Conservation (phyloP, 140 eudicot genomes). For the Stevia rebaudiana region DNA sequence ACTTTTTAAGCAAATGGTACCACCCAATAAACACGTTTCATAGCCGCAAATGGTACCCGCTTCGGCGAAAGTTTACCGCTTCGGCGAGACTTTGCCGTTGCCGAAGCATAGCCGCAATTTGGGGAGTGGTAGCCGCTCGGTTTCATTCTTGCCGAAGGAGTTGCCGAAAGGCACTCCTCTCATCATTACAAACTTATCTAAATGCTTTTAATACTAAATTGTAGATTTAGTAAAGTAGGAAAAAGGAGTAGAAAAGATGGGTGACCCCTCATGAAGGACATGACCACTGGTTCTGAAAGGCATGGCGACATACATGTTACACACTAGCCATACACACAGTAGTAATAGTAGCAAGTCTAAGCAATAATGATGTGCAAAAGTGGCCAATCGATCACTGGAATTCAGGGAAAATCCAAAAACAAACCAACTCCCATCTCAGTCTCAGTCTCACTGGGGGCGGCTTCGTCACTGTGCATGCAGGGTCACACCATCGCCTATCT, state of each 20-base stretch:
- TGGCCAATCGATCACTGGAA: conserved; percentile 27
- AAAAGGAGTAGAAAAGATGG: conserved; percentile 26
- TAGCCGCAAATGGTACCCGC: too few species aligned
- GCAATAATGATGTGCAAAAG: conserved; percentile 21
- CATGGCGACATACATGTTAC: conserved; percentile 19
- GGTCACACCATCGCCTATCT: neutral
- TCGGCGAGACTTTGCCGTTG: too few species aligned
- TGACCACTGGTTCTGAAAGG: conserved; percentile 26
- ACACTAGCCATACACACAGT: conserved; percentile 4
- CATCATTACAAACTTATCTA: too few species aligned
- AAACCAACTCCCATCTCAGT: neutral
- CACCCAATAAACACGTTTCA: too few species aligned
- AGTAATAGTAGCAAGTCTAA: conserved; percentile 7
- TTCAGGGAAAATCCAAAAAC: conserved; percentile 20
- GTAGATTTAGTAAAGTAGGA: neutral
- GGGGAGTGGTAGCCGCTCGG: too few species aligned
- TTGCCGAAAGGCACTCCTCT: too few species aligned
- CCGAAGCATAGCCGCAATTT: too few species aligned
- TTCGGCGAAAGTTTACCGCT: too few species aligned
- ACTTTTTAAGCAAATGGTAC: too few species aligned
- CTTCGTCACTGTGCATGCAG: neutral
- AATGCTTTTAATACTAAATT: too few species aligned
- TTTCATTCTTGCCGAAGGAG: too few species aligned
- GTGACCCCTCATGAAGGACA: conserved; percentile 27
- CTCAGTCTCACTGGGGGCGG: conserved; percentile 15